Conservation (phyloP, 306 rosid species). For the Nissolia schottii region DNA sequence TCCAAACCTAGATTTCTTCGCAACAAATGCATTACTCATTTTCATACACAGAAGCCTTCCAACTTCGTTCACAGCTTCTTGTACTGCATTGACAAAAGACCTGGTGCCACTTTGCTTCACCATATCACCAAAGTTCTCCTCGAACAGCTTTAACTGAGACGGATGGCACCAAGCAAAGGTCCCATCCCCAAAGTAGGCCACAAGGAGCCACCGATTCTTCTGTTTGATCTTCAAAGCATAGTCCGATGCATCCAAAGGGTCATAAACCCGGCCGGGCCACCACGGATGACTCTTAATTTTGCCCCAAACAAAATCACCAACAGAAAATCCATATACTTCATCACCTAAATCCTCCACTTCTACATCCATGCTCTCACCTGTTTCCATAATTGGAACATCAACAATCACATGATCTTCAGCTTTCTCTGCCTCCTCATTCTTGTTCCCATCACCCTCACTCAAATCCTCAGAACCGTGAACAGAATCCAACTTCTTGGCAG, state of each 20-base stretch:
- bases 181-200: constrained; percentile 68
- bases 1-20: constrained; percentile 17
- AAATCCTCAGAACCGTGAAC: background rate
- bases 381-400: constrained; percentile 42
- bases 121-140: constrained; percentile 57
- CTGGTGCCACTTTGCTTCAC: constrained; percentile 44
- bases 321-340: constrained; percentile 30
- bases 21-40: constrained; percentile 38
- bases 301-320: constrained; percentile 90
- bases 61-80: constrained; percentile 58
- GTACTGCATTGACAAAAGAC: constrained; percentile 54
- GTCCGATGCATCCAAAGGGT: constrained; percentile 55
- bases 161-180: constrained; percentile 86
- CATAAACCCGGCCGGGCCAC: constrained; percentile 81
- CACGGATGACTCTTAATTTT: constrained; percentile 68
- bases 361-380: constrained; percentile 33
- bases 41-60: constrained; percentile 46
- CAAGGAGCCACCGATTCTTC: constrained; percentile 41
- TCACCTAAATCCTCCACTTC: constrained; percentile 36
- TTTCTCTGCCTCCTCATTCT: constrained; percentile 11
- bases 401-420: constrained; percentile 14
- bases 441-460: background rate
- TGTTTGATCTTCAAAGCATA: constrained; percentile 48
- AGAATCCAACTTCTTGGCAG: constrained; percentile 25
- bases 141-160: constrained; percentile 62